Evolutionary conservation across 139 green algal species (phyloP).

Genomic region (Closterium sp.): DNA sequence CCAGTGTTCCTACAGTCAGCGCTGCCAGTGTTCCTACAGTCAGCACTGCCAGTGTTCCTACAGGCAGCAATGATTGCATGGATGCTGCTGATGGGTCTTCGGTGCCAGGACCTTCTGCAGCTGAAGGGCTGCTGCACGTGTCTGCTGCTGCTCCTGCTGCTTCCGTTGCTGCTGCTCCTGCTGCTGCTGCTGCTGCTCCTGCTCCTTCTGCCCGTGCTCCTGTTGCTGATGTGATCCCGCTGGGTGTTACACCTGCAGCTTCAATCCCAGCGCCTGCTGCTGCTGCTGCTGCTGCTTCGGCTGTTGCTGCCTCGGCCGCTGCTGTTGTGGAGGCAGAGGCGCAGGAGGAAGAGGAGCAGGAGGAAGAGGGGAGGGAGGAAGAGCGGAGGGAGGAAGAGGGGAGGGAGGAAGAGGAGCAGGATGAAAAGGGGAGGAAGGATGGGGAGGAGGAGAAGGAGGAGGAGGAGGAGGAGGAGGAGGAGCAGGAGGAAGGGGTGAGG

Average conservation of each 20-base stretch:
- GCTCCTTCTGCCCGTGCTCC: no score
- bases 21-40: no score
- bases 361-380: no score
- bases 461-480: not conserved
- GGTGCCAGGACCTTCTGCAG: not conserved
- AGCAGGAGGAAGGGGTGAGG: not conserved
- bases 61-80: not conserved
- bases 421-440: not conserved
- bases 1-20: not conserved
- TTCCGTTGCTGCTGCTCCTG: not conserved
- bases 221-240: no score
- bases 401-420: not conserved
- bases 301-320: not conserved
- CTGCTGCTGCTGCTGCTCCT: not conserved
- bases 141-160: not conserved
- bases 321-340: no score
- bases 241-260: no score
- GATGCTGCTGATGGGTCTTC: not conserved
- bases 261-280: no score
- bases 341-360: no score
- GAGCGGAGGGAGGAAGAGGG: not conserved
- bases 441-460: not conserved
- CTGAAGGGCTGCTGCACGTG: not conserved
- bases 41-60: no score
- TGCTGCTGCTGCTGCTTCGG: not conserved